Evolutionary conservation across 441 rosid species (phyloP).

Genomic region (Hypseocharis bilobata): DNA sequence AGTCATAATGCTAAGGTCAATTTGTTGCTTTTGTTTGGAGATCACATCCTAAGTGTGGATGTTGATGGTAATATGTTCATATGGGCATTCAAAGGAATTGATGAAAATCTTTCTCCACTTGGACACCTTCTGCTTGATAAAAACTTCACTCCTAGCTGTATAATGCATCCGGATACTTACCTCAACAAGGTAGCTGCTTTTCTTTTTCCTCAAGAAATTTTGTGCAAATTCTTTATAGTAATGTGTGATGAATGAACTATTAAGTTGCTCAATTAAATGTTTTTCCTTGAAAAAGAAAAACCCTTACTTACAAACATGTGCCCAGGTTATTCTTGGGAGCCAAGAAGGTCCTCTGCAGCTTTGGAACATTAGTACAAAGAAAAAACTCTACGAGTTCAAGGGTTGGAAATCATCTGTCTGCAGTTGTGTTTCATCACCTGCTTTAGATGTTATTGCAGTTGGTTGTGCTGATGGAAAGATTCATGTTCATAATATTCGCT

Average conservation of each 20-base stretch:
- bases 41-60: conserved; percentile 70
- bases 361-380: conserved; percentile 87
- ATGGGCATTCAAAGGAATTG: conserved; percentile 76
- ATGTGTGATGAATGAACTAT: not conserved
- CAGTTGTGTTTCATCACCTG: conserved; percentile 82
- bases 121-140: conserved; percentile 48
- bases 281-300: not conserved
- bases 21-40: conserved; percentile 66
- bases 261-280: not conserved
- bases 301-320: conserved; percentile 17
- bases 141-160: conserved; percentile 57
- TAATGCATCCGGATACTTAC: conserved; percentile 91
- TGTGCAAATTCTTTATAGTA: not conserved
- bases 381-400: conserved; percentile 63
- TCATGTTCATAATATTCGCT: conserved; percentile 67
- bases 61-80: conserved; percentile 58
- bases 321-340: conserved; percentile 71
- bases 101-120: conserved; percentile 46
- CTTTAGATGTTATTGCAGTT: conserved; percentile 81
- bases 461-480: conserved; percentile 90
- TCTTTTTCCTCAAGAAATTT: not conserved
- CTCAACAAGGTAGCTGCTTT: conserved; percentile 56
- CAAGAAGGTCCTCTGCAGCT: conserved; percentile 80
- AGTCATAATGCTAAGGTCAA: conserved; percentile 71
- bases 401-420: conserved; percentile 74